Base-by-base conservation (phyloP, 768 basidiomycete genomes). In the Paxillus involutus region DNA sequence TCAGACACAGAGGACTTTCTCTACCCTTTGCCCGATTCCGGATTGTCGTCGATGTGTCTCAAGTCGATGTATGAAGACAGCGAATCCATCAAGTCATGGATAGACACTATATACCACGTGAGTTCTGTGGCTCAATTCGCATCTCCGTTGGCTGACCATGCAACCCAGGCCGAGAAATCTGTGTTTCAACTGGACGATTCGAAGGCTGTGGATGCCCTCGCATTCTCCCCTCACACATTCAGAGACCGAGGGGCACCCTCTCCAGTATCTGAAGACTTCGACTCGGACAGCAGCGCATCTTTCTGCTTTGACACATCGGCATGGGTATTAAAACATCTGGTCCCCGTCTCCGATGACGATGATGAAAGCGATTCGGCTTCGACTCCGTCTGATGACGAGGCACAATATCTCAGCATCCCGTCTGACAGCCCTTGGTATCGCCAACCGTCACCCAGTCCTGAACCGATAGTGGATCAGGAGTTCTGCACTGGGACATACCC, bases 371-470 rank as follows among this genome's bases (percentile, higher is more conserved):
- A 3, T 33, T 60, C 63, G 7, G 60, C 50, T 4, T 63, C 61
- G 9, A 54, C 59, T 17, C 36, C 49, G 14, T 61, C 69, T 36
- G 63, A 63, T 24, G 66, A 69, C 29, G 63, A 67, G 43, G 70
- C 65, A 3, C 77, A 79, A 58, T 73, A 74, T 43, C 62, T 78
- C 46, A 68, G 63, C 47, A 76, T 79, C 44, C 67, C 71, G 11
- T 63, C 58, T 33, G 71, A 71, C 47, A 78, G 71, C 40, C 72
- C 71, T 4, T 78, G 76, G 68, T 74, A 73, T 56, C 67, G 61
- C 21, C 61, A 53, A 32, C 68, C 71, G 32, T 63, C 70, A 26
- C 58, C 64, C 19, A 66, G 63, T 49, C 65, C 69, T 6, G 58
- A 55, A 42, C 67, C 63, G 3, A n/a, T 56, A n/a, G 47, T 66